Percentiles rank a stretch among this genome's conserved stretches.
Evolutionary conservation across 2,329 filamentous ascomycete species (phyloP).

Genomic region (Ophiostoma ips): DNA sequence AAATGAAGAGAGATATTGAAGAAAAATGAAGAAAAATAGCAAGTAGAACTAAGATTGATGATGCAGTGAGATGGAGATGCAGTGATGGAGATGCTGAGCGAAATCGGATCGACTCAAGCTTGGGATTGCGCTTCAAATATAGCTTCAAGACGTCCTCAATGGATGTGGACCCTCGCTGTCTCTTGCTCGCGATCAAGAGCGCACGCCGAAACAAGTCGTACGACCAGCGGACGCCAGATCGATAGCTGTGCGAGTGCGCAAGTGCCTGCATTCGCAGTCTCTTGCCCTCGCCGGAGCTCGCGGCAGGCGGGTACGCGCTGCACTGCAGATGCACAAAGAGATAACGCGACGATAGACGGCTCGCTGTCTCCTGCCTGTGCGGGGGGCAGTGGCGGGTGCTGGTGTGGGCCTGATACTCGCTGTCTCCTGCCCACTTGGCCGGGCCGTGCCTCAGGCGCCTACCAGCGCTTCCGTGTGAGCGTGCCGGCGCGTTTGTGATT

Average conservation of each 20-base stretch:
- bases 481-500: too few relatives aligned
- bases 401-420: neutral
- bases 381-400: neutral
- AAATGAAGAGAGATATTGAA: too few relatives aligned
- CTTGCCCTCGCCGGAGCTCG: neutral
- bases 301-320: neutral
- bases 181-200: neutral
- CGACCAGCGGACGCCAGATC: neutral
- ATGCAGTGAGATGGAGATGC: neutral
- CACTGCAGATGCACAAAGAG: too few relatives aligned
- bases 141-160: neutral
- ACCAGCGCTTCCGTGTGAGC: too few relatives aligned
- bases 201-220: neutral
- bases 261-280: neutral
- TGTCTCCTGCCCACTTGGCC: neutral
- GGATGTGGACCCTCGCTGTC: neutral
- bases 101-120: neutral
- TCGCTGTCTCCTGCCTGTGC: neutral
- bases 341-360: neutral
- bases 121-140: neutral
- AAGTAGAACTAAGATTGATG: too few relatives aligned
- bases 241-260: neutral
- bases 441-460: neutral
- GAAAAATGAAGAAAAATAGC: too few relatives aligned
- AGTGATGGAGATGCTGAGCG: neutral